Evolutionary conservation across 2,329 filamentous ascomycete genomes (phyloP), one percentile per base, ranked within the genome.

Genomic region (Kalmusia sp.): DNA sequence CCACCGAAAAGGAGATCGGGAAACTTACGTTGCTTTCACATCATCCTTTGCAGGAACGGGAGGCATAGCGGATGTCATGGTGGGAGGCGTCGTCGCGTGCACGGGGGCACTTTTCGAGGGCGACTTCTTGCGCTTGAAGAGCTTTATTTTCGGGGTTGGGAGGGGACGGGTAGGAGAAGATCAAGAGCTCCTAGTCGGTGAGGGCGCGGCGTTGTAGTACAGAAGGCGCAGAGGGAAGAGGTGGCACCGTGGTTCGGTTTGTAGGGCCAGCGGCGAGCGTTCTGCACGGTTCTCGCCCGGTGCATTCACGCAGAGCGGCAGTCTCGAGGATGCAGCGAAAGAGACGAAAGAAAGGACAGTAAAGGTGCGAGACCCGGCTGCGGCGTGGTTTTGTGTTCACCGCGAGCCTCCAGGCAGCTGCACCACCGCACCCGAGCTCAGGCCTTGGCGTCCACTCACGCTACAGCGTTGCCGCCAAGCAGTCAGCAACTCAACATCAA

Each of bases 21-120:
- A 17, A 44, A 81, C 84, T 77, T 74, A 87, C 84, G 85, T 88
- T 73, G 83, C 83, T 41, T 81, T 79, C 30, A 87, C 76, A 70
- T 85, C 82, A 70, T 85, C 83, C 74, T 82, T 84, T 61, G 80
- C 78, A 54, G 81, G 81, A 48, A 81, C 74, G 51, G 73, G 73
- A 7, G 73, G 73, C 74, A 76, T 76, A 25, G 52, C 54, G 28
- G 69, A 67, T 44, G 70, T 61, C 71, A 72, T 72, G 49, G 38
- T 58, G 57, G 58, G 54, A 41, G 58, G 51, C 54, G 53, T 54
- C 55, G 65, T 70, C 65, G 66, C 65, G 65, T 70, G 67, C 69
- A 66, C 64, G 57, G 58, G 59, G 58, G 65, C 67, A 68, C 69
- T 58, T 64, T 70, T 68, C 57, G 62, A 49, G 53, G 63, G 65